Evolutionary conservation across 805 yeast genomes (phyloP).

Genomic region (Candida maltosa): DNA sequence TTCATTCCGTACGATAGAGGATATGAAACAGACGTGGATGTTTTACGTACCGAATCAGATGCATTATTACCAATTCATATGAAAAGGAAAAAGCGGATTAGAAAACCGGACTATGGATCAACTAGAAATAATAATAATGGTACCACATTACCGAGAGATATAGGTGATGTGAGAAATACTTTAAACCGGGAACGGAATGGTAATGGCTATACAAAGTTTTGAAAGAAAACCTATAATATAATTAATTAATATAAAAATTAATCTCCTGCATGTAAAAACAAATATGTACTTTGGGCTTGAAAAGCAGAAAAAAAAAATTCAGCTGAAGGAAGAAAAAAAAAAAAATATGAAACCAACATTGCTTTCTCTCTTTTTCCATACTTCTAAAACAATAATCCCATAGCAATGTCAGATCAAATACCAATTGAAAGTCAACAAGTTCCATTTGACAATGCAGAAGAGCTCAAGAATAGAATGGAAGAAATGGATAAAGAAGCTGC

Average conservation of each 20-base stretch:
- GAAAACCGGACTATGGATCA: conserved; percentile 18
- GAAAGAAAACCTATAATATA: no score
- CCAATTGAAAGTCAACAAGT: conserved; percentile 20
- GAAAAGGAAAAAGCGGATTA: conserved; percentile 10
- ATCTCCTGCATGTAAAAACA: no score
- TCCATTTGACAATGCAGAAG: background rate
- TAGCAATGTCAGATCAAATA: conserved; percentile 30
- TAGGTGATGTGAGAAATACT: conserved; percentile 17
- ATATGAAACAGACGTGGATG: conserved; percentile 43
- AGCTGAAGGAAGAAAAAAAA: no score
- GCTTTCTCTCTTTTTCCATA: no score
- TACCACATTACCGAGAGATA: conserved; percentile 19
- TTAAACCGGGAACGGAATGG: conserved; percentile 18
- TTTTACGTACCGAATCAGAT: conserved; percentile 27
- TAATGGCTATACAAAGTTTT: conserved; percentile 11
- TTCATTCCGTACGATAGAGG: conserved; percentile 28
- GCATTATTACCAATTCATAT: conserved; percentile 24
- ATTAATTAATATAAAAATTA: no score
- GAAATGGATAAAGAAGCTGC: conserved; percentile 65
- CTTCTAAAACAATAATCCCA: background rate
- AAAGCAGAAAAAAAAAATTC: no score
- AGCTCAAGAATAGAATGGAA: conserved; percentile 27
- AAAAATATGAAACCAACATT: no score
- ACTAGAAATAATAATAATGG: conserved; percentile 8
- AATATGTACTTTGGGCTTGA: no score